Conservation (phyloP, 768 basidiomycete genomes). For the Lenzites betulinus region DNA sequence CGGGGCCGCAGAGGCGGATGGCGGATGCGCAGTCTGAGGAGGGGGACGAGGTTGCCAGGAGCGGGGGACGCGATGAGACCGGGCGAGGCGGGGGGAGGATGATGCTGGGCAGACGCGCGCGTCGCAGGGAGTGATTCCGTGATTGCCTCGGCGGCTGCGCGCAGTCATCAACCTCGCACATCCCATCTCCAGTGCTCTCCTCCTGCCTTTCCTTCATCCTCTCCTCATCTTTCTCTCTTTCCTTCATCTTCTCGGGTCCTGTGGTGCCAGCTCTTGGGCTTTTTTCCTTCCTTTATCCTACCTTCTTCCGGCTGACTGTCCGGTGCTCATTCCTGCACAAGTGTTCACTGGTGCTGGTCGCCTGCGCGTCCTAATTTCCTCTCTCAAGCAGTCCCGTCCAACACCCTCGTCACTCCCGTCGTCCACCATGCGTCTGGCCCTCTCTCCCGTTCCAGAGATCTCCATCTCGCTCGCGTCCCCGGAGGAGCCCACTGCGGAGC, state of each 20-base stretch:
- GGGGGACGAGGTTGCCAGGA: constrained; percentile 5
- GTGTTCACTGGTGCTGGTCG: constrained; percentile 39
- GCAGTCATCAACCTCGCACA: background rate
- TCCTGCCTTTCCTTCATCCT: constrained; percentile 25
- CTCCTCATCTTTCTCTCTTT: constrained; percentile 21
- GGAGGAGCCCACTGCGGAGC: constrained; percentile 51
- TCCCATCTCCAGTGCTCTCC: constrained; percentile 15
- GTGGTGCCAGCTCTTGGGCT: constrained; percentile 30
- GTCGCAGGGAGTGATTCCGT: background rate
- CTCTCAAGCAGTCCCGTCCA: constrained; percentile 11
- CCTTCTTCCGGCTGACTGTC: constrained; percentile 26
- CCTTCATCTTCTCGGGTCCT: constrained; percentile 22
- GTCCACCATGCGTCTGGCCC: constrained; percentile 34
- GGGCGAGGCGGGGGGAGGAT: constrained; percentile 6
- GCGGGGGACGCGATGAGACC: background rate
- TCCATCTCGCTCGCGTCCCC: constrained; percentile 69
- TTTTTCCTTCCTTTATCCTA: constrained; percentile 37
- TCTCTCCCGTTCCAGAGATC: constrained; percentile 61
- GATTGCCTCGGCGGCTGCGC: background rate
- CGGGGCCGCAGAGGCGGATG: background rate
- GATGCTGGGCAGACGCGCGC: constrained; percentile 1
- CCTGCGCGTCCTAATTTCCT: constrained; percentile 24
- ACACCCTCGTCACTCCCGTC: constrained; percentile 29
- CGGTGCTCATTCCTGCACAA: constrained; percentile 22
- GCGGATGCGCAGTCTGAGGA: background rate